Base-by-base conservation (phyloP, 495 filamentous ascomycete genomes). In the Cercophora newfieldiana region DNA sequence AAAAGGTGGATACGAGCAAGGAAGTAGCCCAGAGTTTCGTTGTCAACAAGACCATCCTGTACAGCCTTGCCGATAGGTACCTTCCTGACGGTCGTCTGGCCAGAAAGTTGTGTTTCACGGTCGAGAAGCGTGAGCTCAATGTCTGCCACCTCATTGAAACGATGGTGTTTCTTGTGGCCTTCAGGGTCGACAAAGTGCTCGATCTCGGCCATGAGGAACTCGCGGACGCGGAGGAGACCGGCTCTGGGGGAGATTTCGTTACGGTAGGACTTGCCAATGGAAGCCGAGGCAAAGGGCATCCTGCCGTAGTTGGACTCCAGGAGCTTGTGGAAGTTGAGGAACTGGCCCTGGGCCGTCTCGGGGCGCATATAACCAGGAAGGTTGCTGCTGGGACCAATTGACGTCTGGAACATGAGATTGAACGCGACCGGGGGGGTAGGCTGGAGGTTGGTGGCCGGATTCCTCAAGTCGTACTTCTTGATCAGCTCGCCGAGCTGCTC, bases 21-120 rank as follows among this genome's bases (percentile, higher is more conserved):
- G 81, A 94, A 94, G 80, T 94, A 94, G 54, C 91, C 91, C n/a
- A 94, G 83, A 1, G 90, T 93, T 80, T 94, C 91, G 77, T 92
- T 94, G 74, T 94, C 90, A 10, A 94, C 89, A 19, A 91, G 71
- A 8, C 85, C 82, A 22, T 79, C 80, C 74, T 86, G 80, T 28
- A 94, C 90, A 28, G 91, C 91, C 72, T 91, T 79, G 65, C 90
- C 89, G 65, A 93, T 88, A 21, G 85, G 80, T 75, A 88, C 82
- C 63, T 75, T 81, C 70, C 81, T 82, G 19, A 83, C 79, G 48
- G 86, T 74, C 18, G 90, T 92, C 72, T 86, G 82, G 56, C 90
- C 90, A 58, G 84, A 86, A 37, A 90, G 82, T 79, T 94, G 91
- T 0, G 88, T 86, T 22, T 90, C 75, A 55, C 91, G 88, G 71